A percentile compares a stretch with the other conserved stretches of the same genome.
phyloP scores from a whole-genome alignment of 2,329 filamentous ascomycete species.

The Didymella pomorum region DNA sequence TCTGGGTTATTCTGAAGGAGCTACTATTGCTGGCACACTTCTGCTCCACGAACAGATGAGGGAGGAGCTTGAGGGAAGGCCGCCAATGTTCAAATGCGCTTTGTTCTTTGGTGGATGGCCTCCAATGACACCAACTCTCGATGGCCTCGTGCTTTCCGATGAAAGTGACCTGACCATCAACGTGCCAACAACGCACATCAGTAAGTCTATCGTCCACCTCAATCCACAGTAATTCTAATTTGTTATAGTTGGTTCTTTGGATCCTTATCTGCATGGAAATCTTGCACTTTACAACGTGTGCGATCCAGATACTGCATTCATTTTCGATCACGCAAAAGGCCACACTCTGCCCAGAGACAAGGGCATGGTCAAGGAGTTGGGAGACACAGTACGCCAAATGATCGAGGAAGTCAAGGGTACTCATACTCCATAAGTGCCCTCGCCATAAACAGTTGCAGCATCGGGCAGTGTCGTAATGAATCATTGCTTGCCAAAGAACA shows the following conservation, averaged over 20 bases:
- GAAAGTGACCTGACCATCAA: constrained; percentile 52
- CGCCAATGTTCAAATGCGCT: constrained; percentile 52
- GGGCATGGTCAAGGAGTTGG: constrained; percentile 43
- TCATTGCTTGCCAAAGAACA: neutral
- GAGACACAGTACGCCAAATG: constrained; percentile 39
- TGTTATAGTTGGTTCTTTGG: constrained; percentile 46
- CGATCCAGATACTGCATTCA: constrained; percentile 64
- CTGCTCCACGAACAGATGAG: constrained; percentile 36
- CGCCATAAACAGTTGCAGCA: too few species aligned
- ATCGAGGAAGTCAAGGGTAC: constrained; percentile 31
- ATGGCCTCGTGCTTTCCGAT: constrained; percentile 50
- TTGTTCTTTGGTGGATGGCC: constrained; percentile 61
- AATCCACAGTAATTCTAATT: neutral
- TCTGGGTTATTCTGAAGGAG: constrained; percentile 69
- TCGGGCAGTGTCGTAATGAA: neutral
- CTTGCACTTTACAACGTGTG: constrained; percentile 70
- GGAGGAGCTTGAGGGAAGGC: constrained; percentile 27
- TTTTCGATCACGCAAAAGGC: constrained; percentile 73
- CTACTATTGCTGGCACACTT: constrained; percentile 60
- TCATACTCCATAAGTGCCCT: neutral
- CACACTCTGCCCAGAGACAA: constrained; percentile 63
- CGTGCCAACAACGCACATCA: constrained; percentile 54
- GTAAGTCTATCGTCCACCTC: neutral
- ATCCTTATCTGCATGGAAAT: constrained; percentile 68
- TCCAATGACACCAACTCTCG: constrained; percentile 46